Percentiles rank a stretch among this genome's conserved stretches.
phyloP scores from a whole-genome alignment of 75 land plant genomes.

The Sequoia sempervirens region DNA sequence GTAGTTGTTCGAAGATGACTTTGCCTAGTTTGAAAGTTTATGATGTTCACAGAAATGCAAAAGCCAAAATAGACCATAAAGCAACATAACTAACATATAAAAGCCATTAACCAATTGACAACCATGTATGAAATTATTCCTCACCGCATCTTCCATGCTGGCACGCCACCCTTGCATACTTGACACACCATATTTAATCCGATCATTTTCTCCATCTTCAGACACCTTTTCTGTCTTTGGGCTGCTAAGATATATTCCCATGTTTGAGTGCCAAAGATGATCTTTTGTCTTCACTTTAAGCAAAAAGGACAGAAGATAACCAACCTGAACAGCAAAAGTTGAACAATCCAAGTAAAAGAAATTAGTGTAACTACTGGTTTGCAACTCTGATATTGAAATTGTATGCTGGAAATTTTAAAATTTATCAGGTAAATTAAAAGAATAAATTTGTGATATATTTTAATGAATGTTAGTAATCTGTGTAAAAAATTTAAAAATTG shows the following conservation, averaged over 20 bases:
- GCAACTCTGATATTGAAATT: background rate
- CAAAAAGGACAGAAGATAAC: background rate
- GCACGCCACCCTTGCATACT: constrained; percentile 48
- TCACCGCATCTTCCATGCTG: constrained; percentile 45
- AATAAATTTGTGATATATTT: background rate
- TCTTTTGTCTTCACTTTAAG: background rate
- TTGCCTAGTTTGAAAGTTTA: background rate
- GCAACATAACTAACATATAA: background rate
- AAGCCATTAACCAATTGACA: background rate
- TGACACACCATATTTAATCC: constrained; percentile 31
- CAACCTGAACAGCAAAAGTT: background rate
- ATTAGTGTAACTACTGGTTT: background rate
- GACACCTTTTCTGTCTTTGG: constrained; percentile 37
- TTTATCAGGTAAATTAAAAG: background rate
- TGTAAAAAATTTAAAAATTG: background rate
- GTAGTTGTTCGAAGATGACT: background rate
- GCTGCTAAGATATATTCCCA: constrained; percentile 39
- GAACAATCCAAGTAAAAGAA: background rate
- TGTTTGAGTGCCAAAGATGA: constrained; percentile 5
- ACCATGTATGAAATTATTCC: background rate
- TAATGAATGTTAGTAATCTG: background rate
- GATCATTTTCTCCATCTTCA: constrained; percentile 38
- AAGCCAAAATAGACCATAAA: background rate
- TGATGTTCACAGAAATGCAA: background rate
- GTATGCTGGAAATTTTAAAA: background rate